These are phyloP conservation scores for Fomitopsis palustris DNA, from an alignment of 1,284 basidiomycete genomes.

Conservation along the genomic window DNA sequence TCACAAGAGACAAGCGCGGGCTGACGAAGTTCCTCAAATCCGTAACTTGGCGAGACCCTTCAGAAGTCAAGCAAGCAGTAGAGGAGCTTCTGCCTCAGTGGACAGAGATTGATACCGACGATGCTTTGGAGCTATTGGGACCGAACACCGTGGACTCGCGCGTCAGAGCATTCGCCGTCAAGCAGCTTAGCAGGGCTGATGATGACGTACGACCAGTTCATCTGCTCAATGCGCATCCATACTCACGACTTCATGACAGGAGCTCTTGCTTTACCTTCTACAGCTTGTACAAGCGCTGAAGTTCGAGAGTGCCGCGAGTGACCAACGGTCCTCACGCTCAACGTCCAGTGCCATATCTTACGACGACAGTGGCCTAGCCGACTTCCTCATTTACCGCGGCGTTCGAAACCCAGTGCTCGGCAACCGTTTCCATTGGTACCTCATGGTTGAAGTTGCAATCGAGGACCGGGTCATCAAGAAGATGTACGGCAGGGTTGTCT, in stretches of 20 bases:
- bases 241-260: slow-evolving; percentile 42
- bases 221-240: neutral
- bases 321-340: slow-evolving; percentile 64
- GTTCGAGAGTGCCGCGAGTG: slow-evolving; percentile 80
- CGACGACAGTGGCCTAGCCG: slow-evolving; percentile 82
- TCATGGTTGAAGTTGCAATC: slow-evolving; percentile 87
- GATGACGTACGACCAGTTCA: slow-evolving; percentile 70
- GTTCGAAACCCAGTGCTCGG: slow-evolving; percentile 83
- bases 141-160: slow-evolving; percentile 88
- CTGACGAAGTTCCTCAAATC: slow-evolving; percentile 98
- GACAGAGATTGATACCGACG: slow-evolving; percentile 96
- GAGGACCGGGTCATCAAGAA: slow-evolving; percentile 83
- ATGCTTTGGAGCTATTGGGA: slow-evolving; percentile 92
- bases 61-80: slow-evolving; percentile 96
- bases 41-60: slow-evolving; percentile 94
- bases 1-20: slow-evolving; percentile 85
- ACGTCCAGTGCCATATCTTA: slow-evolving; percentile 72
- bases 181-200: slow-evolving; percentile 86
- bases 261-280: slow-evolving; percentile 88
- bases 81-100: slow-evolving; percentile 95
- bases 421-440: slow-evolving; percentile 95
- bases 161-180: slow-evolving; percentile 93
- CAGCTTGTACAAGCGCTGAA: slow-evolving; percentile 98
- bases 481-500: slow-evolving; percentile 90
- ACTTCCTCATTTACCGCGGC: slow-evolving; percentile 87